phyloP scores from a whole-genome alignment of 176 grass and related monocot species.

The Oryza punctata region DNA sequence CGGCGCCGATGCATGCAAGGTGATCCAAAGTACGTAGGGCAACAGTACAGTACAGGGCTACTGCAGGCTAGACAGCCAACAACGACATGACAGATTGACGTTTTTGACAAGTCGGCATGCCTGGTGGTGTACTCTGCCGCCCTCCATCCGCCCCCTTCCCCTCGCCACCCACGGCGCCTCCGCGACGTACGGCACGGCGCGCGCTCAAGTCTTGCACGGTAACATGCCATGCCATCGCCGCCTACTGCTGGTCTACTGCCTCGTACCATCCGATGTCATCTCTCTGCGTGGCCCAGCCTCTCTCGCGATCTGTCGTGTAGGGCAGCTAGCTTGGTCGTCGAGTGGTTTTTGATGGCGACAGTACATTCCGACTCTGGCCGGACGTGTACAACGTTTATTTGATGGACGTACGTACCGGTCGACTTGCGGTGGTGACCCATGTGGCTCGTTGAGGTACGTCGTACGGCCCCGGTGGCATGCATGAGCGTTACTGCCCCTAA shows the following conservation, averaged over 20 bases:
- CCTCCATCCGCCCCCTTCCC: background rate
- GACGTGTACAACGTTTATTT: background rate
- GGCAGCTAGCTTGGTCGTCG: background rate
- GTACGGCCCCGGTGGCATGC: constrained; percentile 4
- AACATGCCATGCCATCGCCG: background rate
- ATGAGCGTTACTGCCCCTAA: constrained; percentile 18
- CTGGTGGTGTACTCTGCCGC: background rate
- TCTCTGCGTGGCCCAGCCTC: background rate
- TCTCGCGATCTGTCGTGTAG: background rate
- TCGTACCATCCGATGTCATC: background rate
- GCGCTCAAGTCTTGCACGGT: background rate
- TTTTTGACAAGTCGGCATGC: too few relatives aligned
- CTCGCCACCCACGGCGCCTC: background rate
- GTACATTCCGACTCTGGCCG: background rate
- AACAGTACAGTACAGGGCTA: too few relatives aligned
- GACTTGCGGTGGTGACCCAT: background rate
- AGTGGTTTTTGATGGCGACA: background rate
- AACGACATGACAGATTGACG: too few relatives aligned
- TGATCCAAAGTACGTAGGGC: too few relatives aligned
- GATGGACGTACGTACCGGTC: background rate
- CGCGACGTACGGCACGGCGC: background rate
- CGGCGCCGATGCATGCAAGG: background rate
- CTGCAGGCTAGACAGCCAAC: too few relatives aligned
- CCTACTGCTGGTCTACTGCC: background rate
- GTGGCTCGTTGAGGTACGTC: constrained; percentile 37